Evolutionary conservation across 148 eudicot species (phyloP), one percentile per base, ranked within the genome.

Genomic region (Camellia sinensis): DNA sequence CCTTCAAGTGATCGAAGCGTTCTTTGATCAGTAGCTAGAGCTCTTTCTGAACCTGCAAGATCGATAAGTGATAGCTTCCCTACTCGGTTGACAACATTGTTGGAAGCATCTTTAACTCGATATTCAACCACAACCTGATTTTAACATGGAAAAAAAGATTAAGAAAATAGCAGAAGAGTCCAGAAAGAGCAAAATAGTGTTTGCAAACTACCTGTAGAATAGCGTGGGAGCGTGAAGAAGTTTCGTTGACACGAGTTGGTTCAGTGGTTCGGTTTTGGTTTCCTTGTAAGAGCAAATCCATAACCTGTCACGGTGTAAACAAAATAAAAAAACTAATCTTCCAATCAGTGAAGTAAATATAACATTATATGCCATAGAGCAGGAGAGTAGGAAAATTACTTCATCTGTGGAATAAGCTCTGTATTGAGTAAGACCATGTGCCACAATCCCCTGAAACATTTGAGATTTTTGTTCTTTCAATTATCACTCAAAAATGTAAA

Each of bases 331-430:
- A 48, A 48, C 6, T 48, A 0, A 68, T 59, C 22, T 43, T 59
- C 50, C 65, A 43, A n/a, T 41, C 9, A 78, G 10, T 3, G 19
- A 62, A 78, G 15, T 8, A 53, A 61, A 56, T 17, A 64, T 78
- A 74, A 78, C n/a, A 63, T 72, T 72, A 52, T 8, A 60, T 44
- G 53, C 64, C 45, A 22, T 22, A 66, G 15, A 43, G 29, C 44
- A 62, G 45, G 8, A 29, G 37, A 45, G 5, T 44, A 44, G 62
- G 67, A 53, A 54, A 74, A 69, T 60, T 82, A 94, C 98, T 86
- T 94, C 98, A 85, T 94, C 94, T 40, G 97, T 92, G 48, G 98
- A 89, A 86, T 92, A 92, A 83, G 97, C 98, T 87, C 93, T 87
- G 67, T 89, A 94, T 60, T 91, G 97, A 79, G 97, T 88, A 78